phyloP scores from a whole-genome alignment of 345 rosid genomes.

The Cochlearia excelsa region DNA sequence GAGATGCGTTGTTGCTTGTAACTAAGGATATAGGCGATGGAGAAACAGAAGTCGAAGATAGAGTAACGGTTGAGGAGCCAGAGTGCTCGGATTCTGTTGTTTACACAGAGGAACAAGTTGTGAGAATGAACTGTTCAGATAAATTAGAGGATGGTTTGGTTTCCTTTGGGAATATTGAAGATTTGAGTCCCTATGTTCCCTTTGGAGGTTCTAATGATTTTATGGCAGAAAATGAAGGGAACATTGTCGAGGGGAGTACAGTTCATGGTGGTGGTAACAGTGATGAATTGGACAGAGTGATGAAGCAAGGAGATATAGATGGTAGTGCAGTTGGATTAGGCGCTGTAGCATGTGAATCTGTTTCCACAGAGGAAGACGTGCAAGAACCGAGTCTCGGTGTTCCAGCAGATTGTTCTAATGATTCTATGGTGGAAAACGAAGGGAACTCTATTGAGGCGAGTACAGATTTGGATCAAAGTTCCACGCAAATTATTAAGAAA shows the following conservation, averaged over 20 bases:
- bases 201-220: constrained; percentile 11
- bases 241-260: background rate
- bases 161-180: constrained; percentile 20
- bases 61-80: constrained; percentile 21
- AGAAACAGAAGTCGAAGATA: constrained; percentile 22
- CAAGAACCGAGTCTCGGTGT: background rate
- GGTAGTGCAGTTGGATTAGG: too few relatives aligned
- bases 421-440: constrained; percentile 19
- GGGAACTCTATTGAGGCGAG: background rate
- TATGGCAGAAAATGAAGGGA: constrained; percentile 18
- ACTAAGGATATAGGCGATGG: constrained; percentile 38
- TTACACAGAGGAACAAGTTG: constrained; percentile 20
- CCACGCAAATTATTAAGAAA: constrained; percentile 1
- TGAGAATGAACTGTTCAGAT: constrained; percentile 12
- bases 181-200: background rate
- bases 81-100: constrained; percentile 22
- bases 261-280: background rate
- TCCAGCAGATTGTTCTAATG: constrained; percentile 17
- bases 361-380: too few relatives aligned
- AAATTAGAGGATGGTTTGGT: constrained; percentile 14
- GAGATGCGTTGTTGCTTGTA: constrained; percentile 24
- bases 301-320: too few relatives aligned
- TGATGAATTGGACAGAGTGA: too few relatives aligned
- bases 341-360: too few relatives aligned
- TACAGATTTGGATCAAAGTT: constrained; percentile 13